Percentiles rank a stretch among this genome's conserved stretches.
Conservation (phyloP, 1,139 yeast genomes). For the Yamadazyma oceani region DNA sequence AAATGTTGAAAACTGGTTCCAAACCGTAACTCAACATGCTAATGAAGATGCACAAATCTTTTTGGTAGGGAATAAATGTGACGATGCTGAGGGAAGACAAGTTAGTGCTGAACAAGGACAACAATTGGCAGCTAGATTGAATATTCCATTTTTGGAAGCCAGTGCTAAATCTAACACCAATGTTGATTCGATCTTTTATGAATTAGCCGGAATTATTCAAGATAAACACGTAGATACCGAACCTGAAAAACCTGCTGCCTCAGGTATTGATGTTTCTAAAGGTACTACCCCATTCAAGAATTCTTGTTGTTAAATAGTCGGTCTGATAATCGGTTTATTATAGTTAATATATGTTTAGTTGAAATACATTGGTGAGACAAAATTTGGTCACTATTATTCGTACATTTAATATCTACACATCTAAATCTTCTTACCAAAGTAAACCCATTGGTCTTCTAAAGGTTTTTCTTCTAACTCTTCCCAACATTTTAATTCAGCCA, state of each 20-base stretch:
- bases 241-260: constrained; percentile 25
- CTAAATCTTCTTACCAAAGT: constrained; percentile 59
- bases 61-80: constrained; percentile 93
- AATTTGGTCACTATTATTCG: too few species aligned
- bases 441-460: constrained; percentile 72
- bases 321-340: too few species aligned
- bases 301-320: constrained; percentile 37
- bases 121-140: constrained; percentile 80
- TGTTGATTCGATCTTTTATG: constrained; percentile 89
- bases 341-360: too few species aligned
- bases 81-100: constrained; percentile 73
- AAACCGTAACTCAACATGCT: constrained; percentile 94
- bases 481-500: constrained; percentile 70
- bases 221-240: constrained; percentile 59
- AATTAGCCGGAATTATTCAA: constrained; percentile 84
- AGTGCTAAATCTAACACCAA: constrained; percentile 92
- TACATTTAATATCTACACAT: not conserved
- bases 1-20: constrained; percentile 84
- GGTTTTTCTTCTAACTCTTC: constrained; percentile 68
- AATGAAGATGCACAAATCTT: constrained; percentile 92
- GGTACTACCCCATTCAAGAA: constrained; percentile 30
- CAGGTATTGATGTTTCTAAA: constrained; percentile 51
- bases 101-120: constrained; percentile 90
- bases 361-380: too few species aligned
- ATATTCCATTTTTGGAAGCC: constrained; percentile 91